These are phyloP conservation scores for Tuber microsphaerosporum DNA, from an alignment of 495 filamentous ascomycete genomes.

Conservation along the genomic window DNA sequence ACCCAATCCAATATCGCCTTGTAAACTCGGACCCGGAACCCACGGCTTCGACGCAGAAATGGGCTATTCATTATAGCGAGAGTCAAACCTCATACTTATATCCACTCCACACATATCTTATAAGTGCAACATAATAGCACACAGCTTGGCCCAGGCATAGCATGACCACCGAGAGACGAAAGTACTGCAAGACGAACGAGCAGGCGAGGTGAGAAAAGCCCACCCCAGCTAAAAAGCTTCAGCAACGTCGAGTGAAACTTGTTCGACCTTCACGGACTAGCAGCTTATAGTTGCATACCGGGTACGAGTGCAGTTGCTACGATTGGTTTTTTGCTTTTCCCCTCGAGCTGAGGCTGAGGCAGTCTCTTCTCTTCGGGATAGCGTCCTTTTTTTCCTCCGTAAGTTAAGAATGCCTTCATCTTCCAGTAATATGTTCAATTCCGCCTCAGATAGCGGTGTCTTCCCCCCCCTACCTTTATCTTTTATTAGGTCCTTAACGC, in stretches of 20 bases:
- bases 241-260: neutral
- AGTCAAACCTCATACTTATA: neutral
- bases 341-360: neutral
- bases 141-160: neutral
- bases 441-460: neutral
- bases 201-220: neutral
- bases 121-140: neutral
- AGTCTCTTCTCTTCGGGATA: neutral
- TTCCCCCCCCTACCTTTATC: neutral
- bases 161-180: neutral
- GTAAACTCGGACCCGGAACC: neutral
- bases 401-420: neutral
- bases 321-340: neutral
- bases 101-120: neutral
- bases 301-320: neutral
- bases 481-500: constrained; percentile 23
- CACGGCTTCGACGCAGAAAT: neutral
- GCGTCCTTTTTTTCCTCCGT: neutral
- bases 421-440: neutral
- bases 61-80: neutral
- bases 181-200: neutral
- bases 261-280: neutral
- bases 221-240: neutral
- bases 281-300: neutral
- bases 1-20: neutral